Percentiles rank a stretch among this genome's conserved stretches.
phyloP scores from a whole-genome alignment of 306 rosid species.

The Begonia fuchsioides region DNA sequence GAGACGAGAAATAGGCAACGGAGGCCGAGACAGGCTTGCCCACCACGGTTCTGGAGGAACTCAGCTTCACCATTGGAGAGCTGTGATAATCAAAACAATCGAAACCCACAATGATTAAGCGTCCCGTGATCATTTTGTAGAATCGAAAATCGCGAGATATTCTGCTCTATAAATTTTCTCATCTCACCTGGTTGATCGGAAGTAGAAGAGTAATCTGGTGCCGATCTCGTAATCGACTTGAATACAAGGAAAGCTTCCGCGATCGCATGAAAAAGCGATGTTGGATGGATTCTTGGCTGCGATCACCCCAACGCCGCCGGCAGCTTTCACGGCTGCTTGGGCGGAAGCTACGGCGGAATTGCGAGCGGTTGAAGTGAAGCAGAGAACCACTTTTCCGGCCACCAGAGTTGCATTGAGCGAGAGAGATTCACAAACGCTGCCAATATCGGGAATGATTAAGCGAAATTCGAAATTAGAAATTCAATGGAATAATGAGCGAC shows the following conservation, averaged over 20 bases:
- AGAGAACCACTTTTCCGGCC: conserved; percentile 23
- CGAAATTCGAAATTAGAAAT: neutral
- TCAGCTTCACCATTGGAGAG: conserved; percentile 1
- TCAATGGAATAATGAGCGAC: neutral
- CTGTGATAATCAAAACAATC: conserved; percentile 1
- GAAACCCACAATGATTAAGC: neutral
- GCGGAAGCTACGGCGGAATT: conserved; percentile 1
- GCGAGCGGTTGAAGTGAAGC: conserved; percentile 9
- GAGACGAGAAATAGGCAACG: conserved; percentile 6
- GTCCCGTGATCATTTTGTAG: neutral
- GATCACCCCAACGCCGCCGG: conserved; percentile 21
- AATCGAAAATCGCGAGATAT: neutral
- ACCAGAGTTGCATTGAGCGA: conserved; percentile 11
- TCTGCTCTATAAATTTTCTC: neutral
- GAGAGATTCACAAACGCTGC: conserved; percentile 16
- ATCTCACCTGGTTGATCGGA: conserved; percentile 1
- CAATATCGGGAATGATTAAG: neutral
- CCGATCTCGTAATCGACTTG: conserved; percentile 15
- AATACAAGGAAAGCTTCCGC: conserved; percentile 12
- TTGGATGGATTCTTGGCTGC: conserved; percentile 13
- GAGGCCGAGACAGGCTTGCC: conserved; percentile 6
- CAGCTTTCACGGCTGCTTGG: conserved; percentile 4
- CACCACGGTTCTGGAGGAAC: neutral
- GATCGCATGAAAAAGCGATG: neutral
- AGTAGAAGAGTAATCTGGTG: conserved; percentile 5